Conservation (phyloP, 1,284 basidiomycete genomes). For the Melanopsichium pennsylvanicum region DNA sequence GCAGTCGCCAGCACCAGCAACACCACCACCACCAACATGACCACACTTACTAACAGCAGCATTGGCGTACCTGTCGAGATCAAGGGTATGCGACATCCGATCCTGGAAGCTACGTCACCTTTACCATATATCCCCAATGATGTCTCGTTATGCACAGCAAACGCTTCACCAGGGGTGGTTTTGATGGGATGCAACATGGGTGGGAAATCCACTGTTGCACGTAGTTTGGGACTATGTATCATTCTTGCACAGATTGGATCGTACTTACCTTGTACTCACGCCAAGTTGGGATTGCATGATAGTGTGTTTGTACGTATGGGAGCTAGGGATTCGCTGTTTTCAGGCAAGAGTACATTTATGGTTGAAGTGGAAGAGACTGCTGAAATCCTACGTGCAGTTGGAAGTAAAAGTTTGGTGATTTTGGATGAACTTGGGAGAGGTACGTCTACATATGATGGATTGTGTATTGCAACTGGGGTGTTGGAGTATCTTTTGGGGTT, state of each 20-base stretch:
- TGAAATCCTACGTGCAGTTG: conserved; percentile 74
- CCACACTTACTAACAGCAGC: too few relatives aligned
- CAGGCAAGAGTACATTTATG: conserved; percentile 91
- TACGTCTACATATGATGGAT: conserved; percentile 53
- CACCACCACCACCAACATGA: too few relatives aligned
- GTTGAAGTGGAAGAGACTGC: conserved; percentile 93
- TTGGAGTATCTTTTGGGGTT: conserved; percentile 37
- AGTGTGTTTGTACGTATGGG: conserved; percentile 83
- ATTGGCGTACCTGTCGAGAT: conserved; percentile 35
- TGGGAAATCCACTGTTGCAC: conserved; percentile 74
- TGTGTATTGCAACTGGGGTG: conserved; percentile 52
- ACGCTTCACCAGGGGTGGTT: conserved; percentile 34
- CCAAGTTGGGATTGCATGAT: conserved; percentile 80
- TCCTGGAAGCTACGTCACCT: conserved; percentile 47
- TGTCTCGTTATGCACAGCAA: conserved; percentile 18
- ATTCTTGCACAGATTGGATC: conserved; percentile 70
- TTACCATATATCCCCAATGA: conserved; percentile 57
- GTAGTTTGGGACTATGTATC: conserved; percentile 57
- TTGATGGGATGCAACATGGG: conserved; percentile 66
- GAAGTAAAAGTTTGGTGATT: conserved; percentile 65
- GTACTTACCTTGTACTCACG: conserved; percentile 74
- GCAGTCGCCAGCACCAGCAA: too few relatives aligned
- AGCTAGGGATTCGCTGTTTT: conserved; percentile 83
- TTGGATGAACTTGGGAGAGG: conserved; percentile 57
- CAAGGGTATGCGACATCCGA: conserved; percentile 55